Base-by-base conservation (phyloP, 345 rosid species). In the Bretschneidera sinensis region DNA sequence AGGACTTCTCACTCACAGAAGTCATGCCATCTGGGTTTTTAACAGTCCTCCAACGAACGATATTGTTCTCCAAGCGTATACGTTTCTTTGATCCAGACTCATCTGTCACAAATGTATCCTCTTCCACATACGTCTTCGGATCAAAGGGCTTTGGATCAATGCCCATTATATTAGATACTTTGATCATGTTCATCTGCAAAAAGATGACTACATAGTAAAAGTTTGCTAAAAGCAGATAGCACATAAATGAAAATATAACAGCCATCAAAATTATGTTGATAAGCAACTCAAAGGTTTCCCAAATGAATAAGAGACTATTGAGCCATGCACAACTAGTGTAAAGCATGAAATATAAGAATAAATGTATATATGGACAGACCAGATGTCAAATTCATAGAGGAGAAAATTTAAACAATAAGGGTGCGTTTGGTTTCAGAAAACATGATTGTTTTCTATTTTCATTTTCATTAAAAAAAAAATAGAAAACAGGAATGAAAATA, bases 91-190 rank as follows among this genome's bases (percentile, higher is more conserved):
- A 68, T 72, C 86, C 96, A 78, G 95, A 74, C 77, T 90, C 98
- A 77, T 89, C 92, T 49, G 91, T 79, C 63, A 84, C 89, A 77
- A 84, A 83, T 59, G 81, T 85, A 72, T 88, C 90, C 76, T 90
- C 99, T 75, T 90, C 99, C 55, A 85, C 96, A 48, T 83, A 94
- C 11, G 95, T 84, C 82, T 90, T 94, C 22, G 95, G 88, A 74
- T 90, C 96, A 78, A 94, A 94, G 65, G 91, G 86, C 51, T 84
- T 85, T 54, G 87, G 89, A 55, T 94, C 99, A 63, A 94, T 86
- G 57, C 99, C 97, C 99, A 94, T 94, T 56, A 94, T 94, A 66
- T 90, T 94, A 45, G 99, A 94, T 70, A 90, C 96, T 83, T 79
- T 94, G 57, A 94, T 81, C 85, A 88, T 70, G 76, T 83, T 83